Percentiles rank a stretch among this genome's conserved stretches.
phyloP scores from a whole-genome alignment of 441 rosid genomes.

The Populus hybrid region DNA sequence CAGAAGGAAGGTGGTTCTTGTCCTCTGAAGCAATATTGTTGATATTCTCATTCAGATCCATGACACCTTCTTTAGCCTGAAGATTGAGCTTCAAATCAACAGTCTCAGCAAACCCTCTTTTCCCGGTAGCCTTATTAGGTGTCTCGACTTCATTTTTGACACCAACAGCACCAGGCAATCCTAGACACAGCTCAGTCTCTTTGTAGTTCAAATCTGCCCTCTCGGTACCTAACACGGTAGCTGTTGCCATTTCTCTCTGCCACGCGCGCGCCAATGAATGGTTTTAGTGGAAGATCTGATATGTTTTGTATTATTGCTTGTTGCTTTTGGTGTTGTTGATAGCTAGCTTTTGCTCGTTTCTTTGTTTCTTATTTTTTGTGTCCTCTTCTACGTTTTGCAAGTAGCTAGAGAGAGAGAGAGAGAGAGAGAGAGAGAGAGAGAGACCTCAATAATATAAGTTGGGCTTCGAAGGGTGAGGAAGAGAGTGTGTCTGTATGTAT shows the following conservation, averaged over 20 bases:
- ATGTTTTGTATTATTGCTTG: not conserved
- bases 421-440: constrained; percentile 28
- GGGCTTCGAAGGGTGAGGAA: constrained; percentile 1
- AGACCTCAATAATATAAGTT: constrained; percentile 42
- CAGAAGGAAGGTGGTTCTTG: constrained; percentile 24
- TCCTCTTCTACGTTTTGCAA: constrained; percentile 23
- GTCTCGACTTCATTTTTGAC: constrained; percentile 35
- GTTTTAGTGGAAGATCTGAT: not conserved
- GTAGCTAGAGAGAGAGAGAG: constrained; percentile 14
- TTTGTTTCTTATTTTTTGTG: constrained; percentile 3
- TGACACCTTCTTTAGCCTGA: constrained; percentile 45
- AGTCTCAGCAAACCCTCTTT: constrained; percentile 88
- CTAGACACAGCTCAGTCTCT: constrained; percentile 88
- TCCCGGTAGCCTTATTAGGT: constrained; percentile 40
- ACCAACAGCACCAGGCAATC: constrained; percentile 78
- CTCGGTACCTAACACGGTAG: constrained; percentile 13
- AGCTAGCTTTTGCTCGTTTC: constrained; percentile 11
- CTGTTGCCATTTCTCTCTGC: constrained; percentile 26
- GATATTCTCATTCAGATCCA: constrained; percentile 43
- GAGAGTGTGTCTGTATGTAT: constrained; percentile 1
- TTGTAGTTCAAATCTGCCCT: constrained; percentile 45
- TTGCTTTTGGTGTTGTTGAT: constrained; percentile 8
- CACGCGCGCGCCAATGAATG: not conserved
- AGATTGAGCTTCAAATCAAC: constrained; percentile 81
- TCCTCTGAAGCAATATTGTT: constrained; percentile 29